A percentile compares a stretch with the other conserved stretches of the same genome.
Conservation (phyloP, 441 rosid species). For the Adansonia rubrostipa region DNA sequence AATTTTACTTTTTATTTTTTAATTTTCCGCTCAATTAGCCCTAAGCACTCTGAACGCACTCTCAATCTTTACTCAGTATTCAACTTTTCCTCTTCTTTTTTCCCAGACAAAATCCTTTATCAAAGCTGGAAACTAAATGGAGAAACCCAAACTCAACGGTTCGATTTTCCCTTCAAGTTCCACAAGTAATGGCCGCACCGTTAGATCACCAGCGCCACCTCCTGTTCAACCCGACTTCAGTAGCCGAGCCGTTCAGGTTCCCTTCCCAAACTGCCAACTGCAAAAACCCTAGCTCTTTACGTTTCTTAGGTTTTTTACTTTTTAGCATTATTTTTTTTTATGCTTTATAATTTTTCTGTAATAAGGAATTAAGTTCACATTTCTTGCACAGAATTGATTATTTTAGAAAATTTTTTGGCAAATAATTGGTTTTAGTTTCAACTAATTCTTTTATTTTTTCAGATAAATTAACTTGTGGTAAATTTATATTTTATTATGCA, state of each 20-base stretch:
- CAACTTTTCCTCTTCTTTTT: not conserved
- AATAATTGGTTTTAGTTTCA: slow-evolving; percentile 29
- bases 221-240: slow-evolving; percentile 45
- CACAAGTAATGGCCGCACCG: slow-evolving; percentile 26
- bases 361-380: not conserved
- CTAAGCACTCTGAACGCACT: not conserved
- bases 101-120: not conserved
- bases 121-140: slow-evolving; percentile 34
- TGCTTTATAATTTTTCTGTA: not conserved
- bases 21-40: slow-evolving; percentile 7
- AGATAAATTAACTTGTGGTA: not conserved
- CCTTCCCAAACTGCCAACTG: not conserved
- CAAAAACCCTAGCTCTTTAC: not conserved
- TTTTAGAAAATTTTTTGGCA: not conserved
- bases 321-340: not conserved
- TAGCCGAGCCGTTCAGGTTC: slow-evolving; percentile 58
- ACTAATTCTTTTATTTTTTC: not conserved
- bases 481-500: not conserved
- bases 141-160: slow-evolving; percentile 39
- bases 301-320: not conserved
- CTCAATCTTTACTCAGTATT: not conserved
- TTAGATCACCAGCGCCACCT: slow-evolving; percentile 32
- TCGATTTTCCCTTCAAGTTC: slow-evolving; percentile 33
- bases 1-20: no score
- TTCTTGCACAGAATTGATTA: not conserved